phyloP scores from a whole-genome alignment of 768 basidiomycete species.

The Tricholoma hemisulphureum region DNA sequence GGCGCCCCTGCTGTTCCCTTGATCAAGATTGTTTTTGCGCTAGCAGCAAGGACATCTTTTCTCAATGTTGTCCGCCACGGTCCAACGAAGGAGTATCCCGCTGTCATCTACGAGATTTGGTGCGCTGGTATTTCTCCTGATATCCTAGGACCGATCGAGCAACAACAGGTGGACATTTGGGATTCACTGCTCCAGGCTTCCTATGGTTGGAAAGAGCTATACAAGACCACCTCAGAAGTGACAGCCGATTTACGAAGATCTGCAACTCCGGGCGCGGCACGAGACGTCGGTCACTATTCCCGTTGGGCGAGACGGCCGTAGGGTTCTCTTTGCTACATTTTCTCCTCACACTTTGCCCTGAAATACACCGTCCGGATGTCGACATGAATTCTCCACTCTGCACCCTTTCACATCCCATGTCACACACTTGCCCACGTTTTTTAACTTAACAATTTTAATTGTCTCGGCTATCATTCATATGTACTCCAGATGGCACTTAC shows the following conservation, averaged over 20 bases:
- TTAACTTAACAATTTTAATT: no score
- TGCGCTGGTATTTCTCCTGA: not conserved
- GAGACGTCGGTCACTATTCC: not conserved
- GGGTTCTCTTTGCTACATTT: no score
- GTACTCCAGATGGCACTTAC: no score
- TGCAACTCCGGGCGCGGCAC: not conserved
- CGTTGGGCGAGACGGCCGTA: not conserved
- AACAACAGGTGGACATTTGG: not conserved
- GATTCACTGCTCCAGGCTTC: conserved; percentile 1
- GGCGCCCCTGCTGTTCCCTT: conserved; percentile 13
- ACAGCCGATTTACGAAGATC: not conserved
- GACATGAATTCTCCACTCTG: no score
- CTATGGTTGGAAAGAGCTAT: conserved; percentile 1
- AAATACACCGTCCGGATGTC: no score
- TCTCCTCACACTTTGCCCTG: no score
- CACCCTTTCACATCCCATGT: no score
- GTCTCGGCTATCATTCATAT: no score
- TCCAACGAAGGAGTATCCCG: not conserved
- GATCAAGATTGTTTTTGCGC: conserved; percentile 23
- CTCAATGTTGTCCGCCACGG: not conserved
- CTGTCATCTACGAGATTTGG: not conserved
- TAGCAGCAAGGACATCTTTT: conserved; percentile 9
- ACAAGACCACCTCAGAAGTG: not conserved
- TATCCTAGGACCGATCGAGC: not conserved
- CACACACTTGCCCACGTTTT: no score